Evolutionary conservation across 495 filamentous ascomycete genomes (phyloP).

Genomic region (Podospora comata): DNA sequence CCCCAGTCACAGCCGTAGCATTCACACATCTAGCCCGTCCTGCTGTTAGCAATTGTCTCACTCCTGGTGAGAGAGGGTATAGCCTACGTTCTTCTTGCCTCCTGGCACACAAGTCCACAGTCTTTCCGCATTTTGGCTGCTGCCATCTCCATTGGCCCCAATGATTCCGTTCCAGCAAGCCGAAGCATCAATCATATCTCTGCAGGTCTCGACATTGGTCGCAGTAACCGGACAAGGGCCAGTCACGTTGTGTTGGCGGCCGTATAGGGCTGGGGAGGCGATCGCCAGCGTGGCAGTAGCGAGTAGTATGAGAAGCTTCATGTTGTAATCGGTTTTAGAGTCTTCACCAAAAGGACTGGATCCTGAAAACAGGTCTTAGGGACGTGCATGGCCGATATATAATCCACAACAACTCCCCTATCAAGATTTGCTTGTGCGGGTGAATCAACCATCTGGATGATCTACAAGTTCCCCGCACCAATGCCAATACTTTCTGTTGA

Average conservation of each 20-base stretch:
- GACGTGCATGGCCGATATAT: neutral
- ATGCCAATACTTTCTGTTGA: slow-evolving; percentile 1
- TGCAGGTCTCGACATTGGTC: slow-evolving; percentile 3
- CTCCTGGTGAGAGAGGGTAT: neutral
- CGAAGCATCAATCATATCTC: slow-evolving; percentile 6
- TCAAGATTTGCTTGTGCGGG: neutral
- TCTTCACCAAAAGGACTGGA: too few species aligned
- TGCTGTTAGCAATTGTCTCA: neutral
- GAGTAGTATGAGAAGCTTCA: neutral
- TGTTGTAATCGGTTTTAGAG: neutral
- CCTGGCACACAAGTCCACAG: slow-evolving; percentile 9
- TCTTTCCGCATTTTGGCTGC: neutral
- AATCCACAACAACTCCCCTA: neutral
- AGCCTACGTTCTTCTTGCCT: slow-evolving; percentile 10
- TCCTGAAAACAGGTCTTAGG: neutral
- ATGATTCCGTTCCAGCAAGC: slow-evolving; percentile 12
- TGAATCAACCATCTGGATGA: neutral
- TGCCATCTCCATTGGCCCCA: slow-evolving; percentile 8
- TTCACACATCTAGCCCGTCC: slow-evolving; percentile 6
- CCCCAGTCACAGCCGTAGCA: slow-evolving; percentile 11
- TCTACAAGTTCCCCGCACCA: neutral
- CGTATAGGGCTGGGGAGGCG: neutral
- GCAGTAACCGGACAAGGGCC: slow-evolving; percentile 6
- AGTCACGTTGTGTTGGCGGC: neutral
- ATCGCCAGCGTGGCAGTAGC: neutral